Base-by-base conservation (phyloP, 805 yeast species). In the Lachancea nothofagi region DNA sequence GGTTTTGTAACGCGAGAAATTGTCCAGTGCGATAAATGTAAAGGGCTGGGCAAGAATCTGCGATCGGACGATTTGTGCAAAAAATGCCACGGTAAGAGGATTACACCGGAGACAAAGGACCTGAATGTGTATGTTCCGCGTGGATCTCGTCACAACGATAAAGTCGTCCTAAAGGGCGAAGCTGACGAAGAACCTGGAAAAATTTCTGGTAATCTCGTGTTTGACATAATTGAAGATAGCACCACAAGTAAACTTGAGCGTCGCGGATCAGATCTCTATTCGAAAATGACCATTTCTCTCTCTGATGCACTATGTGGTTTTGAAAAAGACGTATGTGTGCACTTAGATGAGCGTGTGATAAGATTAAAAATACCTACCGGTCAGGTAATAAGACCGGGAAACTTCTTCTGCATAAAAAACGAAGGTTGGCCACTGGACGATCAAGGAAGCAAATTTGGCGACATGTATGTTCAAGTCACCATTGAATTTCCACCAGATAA, bases 221-320 rank as follows among this genome's bases (percentile, higher is more conserved):
- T 93, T 47, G 71, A 70, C 0, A 76, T 83, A 38, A 67, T 67
- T 33, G 75, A 77, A 46, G 67, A 70, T 41, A 36, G 49, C 3
- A 61, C 62, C 2, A 75, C 80, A 54, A 51, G 62, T 19, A 51
- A 49, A 1, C 80, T 87, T 52, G 64, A 63, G 27, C 69, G 93
- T 40, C 68, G 70, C 29, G 81, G 76, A 7, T 61, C 76, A 46
- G 90, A 89, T 57, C 62, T 93, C 36, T 75, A 75, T 48, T 71
- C 85, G 2, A 66, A 70, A 21, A 62, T 79, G 28, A 67, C 66
- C 6, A 74, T 90, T 28, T 69, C 94, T 2, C 66, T 90, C 37
- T 76, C 76, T 10, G 97, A 90, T 48, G 80, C 96, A 0, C 67
- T 90, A n/a, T 74, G 86, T 43, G 97, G 97, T 2, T 82, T 89